Percentiles rank a stretch among this genome's conserved stretches.
These are phyloP conservation scores for Dictyostelium capitatum DNA, from an alignment of 78 protist genomes.

Conservation along the genomic window DNA sequence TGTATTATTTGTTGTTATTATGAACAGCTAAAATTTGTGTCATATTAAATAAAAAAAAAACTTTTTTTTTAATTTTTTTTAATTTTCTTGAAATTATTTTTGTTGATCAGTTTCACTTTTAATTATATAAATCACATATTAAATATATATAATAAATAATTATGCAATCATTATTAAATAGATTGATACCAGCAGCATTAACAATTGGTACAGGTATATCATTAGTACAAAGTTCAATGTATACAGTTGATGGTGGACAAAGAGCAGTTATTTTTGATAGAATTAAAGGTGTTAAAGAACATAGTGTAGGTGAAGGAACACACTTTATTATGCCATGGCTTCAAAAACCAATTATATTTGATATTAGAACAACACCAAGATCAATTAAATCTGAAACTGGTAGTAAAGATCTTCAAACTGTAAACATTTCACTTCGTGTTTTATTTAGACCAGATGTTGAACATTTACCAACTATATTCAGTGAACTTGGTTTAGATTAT, in stretches of 20 bases:
- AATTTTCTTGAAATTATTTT: not conserved
- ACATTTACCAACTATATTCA: constrained; percentile 57
- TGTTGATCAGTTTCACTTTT: no score
- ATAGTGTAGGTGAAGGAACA: constrained; percentile 78
- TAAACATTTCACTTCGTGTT: constrained; percentile 68
- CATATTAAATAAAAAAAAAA: no score
- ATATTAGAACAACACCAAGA: constrained; percentile 81
- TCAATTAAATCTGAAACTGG: constrained; percentile 79
- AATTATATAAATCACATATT: not conserved
- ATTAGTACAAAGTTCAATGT: constrained; percentile 55
- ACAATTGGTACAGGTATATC: constrained; percentile 60
- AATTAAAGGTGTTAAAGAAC: constrained; percentile 59
- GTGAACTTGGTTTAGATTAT: constrained; percentile 81
- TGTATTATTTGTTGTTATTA: no score
- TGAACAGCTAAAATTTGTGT: no score
- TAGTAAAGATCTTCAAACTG: constrained; percentile 84
- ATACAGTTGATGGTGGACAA: constrained; percentile 85
- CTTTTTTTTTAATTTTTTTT: no score
- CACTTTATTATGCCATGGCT: constrained; percentile 82
- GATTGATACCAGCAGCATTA: constrained; percentile 35
- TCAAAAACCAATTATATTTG: constrained; percentile 71
- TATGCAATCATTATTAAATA: constrained; percentile 29
- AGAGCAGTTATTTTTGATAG: constrained; percentile 84
- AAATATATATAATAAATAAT: not conserved
- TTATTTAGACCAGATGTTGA: constrained; percentile 77